These are phyloP conservation scores for Tritrichomonas foetus DNA, from an alignment of 208 protist species.

Conservation along the genomic window DNA sequence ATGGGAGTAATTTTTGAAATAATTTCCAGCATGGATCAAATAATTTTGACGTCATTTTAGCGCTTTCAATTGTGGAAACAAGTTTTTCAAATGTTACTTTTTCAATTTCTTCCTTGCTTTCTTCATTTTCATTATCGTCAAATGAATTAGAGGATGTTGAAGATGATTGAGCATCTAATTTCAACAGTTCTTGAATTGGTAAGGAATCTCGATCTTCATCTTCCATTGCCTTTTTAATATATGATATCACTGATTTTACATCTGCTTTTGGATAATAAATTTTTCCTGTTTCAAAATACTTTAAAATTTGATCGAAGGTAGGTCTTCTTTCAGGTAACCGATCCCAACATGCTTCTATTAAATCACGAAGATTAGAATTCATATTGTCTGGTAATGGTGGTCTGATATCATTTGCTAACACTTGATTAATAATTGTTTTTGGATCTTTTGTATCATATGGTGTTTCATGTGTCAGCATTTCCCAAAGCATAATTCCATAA, in stretches of 20 bases:
- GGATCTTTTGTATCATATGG: not conserved
- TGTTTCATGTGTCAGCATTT: not conserved
- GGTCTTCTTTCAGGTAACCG: not conserved
- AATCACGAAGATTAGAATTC: not conserved
- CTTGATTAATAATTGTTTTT: not conserved
- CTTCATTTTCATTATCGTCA: too few species aligned
- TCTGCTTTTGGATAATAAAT: not conserved
- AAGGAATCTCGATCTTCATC: not conserved
- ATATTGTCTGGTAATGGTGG: not conserved
- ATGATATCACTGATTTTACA: not conserved
- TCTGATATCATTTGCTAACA: not conserved
- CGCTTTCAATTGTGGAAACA: not conserved
- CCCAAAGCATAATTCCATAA: not conserved
- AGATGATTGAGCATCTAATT: not conserved
- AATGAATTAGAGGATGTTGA: too few species aligned
- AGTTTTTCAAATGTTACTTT: not conserved
- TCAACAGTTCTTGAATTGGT: not conserved
- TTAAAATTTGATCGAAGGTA: not conserved
- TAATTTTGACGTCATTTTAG: not conserved
- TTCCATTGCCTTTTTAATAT: not conserved
- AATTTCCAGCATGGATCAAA: not conserved
- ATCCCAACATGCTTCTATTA: constrained; percentile 28
- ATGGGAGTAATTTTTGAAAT: not conserved
- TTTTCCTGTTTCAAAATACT: not conserved
- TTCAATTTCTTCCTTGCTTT: not conserved